Conservation (phyloP, 352 stramenopile species). For the Globisporangium mamillatum region DNA sequence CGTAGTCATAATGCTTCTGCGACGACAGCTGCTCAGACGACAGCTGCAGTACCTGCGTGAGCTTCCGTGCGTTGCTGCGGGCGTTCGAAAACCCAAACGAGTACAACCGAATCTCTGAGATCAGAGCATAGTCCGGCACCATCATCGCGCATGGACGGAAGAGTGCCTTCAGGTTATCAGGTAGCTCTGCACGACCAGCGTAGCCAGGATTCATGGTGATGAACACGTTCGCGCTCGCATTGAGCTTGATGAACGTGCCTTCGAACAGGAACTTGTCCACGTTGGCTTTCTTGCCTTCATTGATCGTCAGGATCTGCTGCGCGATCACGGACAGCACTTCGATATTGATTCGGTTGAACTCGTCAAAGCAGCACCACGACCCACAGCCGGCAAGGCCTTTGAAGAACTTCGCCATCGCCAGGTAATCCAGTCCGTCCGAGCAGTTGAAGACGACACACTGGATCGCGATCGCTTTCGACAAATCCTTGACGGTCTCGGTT, state of each 20-base stretch:
- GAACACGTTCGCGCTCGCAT: slow-evolving; percentile 91
- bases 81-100: slow-evolving; percentile 92
- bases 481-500: slow-evolving; percentile 94
- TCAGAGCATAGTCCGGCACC: slow-evolving; percentile 94
- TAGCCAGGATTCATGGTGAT: slow-evolving; percentile 97
- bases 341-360: slow-evolving; percentile 96
- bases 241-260: slow-evolving; percentile 92
- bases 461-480: slow-evolving; percentile 94
- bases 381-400: slow-evolving; percentile 91
- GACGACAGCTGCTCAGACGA: slow-evolving; percentile 92
- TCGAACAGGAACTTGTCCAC: slow-evolving; percentile 93
- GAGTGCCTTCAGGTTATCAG: slow-evolving; percentile 93
- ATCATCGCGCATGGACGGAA: slow-evolving; percentile 95
- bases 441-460: slow-evolving; percentile 96
- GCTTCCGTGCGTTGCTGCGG: slow-evolving; percentile 88
- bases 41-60: slow-evolving; percentile 92
- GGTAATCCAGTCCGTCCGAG: slow-evolving; percentile 89
- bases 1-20: slow-evolving; percentile 96
- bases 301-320: slow-evolving; percentile 93
- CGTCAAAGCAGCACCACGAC: slow-evolving; percentile 94
- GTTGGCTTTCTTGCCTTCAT: slow-evolving; percentile 88
- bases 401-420: slow-evolving; percentile 96
- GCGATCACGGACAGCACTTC: slow-evolving; percentile 94
- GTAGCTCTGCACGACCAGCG: slow-evolving; percentile 92
- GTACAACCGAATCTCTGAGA: slow-evolving; percentile 93